These are phyloP conservation scores for Sclerotinia minor DNA, from an alignment of 2,329 filamentous ascomycete genomes.

Conservation along the genomic window DNA sequence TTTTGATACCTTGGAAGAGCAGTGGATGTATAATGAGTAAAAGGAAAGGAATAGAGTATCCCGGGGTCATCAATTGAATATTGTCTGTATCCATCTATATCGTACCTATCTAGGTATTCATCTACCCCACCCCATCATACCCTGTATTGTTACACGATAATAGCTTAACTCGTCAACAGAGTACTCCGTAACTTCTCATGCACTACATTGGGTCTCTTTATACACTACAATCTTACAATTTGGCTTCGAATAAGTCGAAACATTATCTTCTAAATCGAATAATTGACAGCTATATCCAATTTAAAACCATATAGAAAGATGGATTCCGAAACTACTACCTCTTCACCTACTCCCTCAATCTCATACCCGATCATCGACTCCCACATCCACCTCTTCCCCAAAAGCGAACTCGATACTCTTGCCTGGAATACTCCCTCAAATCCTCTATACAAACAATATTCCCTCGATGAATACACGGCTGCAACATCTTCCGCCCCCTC, in stretches of 20 bases:
- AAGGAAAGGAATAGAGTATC: too few relatives aligned
- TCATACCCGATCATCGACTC: conserved; percentile 71
- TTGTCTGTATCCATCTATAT: too few relatives aligned
- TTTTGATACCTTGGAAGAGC: not conserved
- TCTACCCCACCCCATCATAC: too few relatives aligned
- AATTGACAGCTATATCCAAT: not conserved
- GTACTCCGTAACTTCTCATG: not conserved
- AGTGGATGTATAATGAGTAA: too few relatives aligned
- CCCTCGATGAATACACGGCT: conserved; percentile 37
- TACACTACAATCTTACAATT: too few relatives aligned
- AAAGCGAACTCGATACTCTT: conserved; percentile 64
- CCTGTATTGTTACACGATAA: not conserved
- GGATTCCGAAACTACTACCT: conserved; percentile 34
- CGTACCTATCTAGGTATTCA: too few relatives aligned
- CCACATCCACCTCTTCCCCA: conserved; percentile 86
- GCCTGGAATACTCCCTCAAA: conserved; percentile 64
- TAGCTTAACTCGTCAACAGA: not conserved
- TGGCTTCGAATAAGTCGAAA: not conserved
- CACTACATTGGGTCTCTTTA: not conserved
- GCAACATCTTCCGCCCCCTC: conserved; percentile 41
- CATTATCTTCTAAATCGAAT: not conserved
- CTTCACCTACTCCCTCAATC: not conserved
- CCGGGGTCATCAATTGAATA: too few relatives aligned
- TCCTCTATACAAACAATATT: conserved; percentile 49
- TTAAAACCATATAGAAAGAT: not conserved